Conservation (phyloP, 2,329 filamentous ascomycete genomes). For the Emmonsiellopsis sp. region DNA sequence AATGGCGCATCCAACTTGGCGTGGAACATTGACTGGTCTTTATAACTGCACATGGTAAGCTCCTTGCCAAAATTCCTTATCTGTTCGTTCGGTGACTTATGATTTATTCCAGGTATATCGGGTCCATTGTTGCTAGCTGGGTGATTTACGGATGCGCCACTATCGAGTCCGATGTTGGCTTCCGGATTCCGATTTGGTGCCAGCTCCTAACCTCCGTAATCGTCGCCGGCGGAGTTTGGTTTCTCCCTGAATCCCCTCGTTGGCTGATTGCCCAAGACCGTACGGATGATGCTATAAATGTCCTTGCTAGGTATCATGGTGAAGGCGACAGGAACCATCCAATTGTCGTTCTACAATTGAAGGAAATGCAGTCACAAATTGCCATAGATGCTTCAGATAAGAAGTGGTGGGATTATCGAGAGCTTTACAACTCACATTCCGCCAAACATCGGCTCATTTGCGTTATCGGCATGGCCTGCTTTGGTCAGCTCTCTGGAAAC, state of each 20-base stretch:
- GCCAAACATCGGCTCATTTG: slow-evolving; percentile 38
- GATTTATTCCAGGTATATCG: slow-evolving; percentile 26
- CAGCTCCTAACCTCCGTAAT: slow-evolving; percentile 34
- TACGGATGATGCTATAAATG: slow-evolving; percentile 43
- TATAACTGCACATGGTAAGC: slow-evolving; percentile 42
- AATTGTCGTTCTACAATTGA: slow-evolving; percentile 15
- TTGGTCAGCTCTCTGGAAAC: slow-evolving; percentile 23
- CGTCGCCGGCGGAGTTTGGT: slow-evolving; percentile 30
- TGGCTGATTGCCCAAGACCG: slow-evolving; percentile 50
- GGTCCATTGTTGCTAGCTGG: slow-evolving; percentile 38
- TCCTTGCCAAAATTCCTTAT: not conserved
- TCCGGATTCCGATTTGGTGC: slow-evolving; percentile 47
- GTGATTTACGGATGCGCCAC: slow-evolving; percentile 8
- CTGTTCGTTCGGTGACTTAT: not conserved
- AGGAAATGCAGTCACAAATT: slow-evolving; percentile 13
- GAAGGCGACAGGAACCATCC: slow-evolving; percentile 26
- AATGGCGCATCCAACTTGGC: slow-evolving; percentile 51
- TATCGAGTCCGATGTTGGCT: slow-evolving; percentile 25
- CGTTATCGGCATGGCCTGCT: slow-evolving; percentile 38
- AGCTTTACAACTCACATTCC: slow-evolving; percentile 40
- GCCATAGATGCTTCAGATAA: slow-evolving; percentile 22
- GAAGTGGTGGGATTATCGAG: slow-evolving; percentile 43
- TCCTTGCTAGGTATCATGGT: slow-evolving; percentile 49
- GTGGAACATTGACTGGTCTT: slow-evolving; percentile 51
- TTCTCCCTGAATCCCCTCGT: slow-evolving; percentile 50